These are phyloP conservation scores for Pseudopithomyces chartarum DNA, from an alignment of 2,329 filamentous ascomycete species.

Conservation along the genomic window DNA sequence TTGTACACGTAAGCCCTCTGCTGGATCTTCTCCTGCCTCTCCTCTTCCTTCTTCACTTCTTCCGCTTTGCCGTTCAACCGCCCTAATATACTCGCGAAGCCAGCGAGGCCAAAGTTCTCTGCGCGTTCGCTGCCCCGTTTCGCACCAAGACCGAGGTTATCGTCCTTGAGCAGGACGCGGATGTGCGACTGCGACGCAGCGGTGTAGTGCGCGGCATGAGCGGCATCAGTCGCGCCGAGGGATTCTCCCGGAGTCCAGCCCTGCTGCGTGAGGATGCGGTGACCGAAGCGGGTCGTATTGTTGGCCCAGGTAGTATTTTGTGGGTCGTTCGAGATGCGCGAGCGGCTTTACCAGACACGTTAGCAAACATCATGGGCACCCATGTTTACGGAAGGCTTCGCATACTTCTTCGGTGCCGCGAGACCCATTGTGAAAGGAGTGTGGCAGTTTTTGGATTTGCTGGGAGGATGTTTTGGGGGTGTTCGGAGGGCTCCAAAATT, in stretches of 20 bases:
- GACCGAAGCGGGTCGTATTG: slow-evolving; percentile 81
- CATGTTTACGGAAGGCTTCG: neutral
- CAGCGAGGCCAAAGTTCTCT: slow-evolving; percentile 82
- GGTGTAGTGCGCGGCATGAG: slow-evolving; percentile 77
- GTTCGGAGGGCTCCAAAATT: too few species aligned
- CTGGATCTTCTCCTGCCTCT: slow-evolving; percentile 70
- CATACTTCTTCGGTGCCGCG: slow-evolving; percentile 69
- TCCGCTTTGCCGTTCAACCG: slow-evolving; percentile 86
- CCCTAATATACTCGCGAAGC: slow-evolving; percentile 84
- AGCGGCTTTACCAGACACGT: slow-evolving; percentile 50
- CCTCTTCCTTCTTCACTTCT: slow-evolving; percentile 72
- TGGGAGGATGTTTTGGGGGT: neutral
- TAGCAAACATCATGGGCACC: neutral
- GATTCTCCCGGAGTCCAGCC: slow-evolving; percentile 88
- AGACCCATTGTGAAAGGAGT: slow-evolving; percentile 64
- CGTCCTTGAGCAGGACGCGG: slow-evolving; percentile 83
- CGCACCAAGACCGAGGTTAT: slow-evolving; percentile 87
- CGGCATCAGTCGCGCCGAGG: slow-evolving; percentile 76
- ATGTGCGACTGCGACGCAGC: slow-evolving; percentile 85
- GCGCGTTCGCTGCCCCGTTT: slow-evolving; percentile 69
- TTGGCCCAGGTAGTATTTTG: slow-evolving; percentile 95
- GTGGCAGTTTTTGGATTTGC: neutral
- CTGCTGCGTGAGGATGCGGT: slow-evolving; percentile 84
- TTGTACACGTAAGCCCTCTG: slow-evolving; percentile 74
- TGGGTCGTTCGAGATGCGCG: slow-evolving; percentile 85